These are phyloP conservation scores for Neonectria neomacrospora DNA, from an alignment of 2,329 filamentous ascomycete genomes.

Conservation along the genomic window DNA sequence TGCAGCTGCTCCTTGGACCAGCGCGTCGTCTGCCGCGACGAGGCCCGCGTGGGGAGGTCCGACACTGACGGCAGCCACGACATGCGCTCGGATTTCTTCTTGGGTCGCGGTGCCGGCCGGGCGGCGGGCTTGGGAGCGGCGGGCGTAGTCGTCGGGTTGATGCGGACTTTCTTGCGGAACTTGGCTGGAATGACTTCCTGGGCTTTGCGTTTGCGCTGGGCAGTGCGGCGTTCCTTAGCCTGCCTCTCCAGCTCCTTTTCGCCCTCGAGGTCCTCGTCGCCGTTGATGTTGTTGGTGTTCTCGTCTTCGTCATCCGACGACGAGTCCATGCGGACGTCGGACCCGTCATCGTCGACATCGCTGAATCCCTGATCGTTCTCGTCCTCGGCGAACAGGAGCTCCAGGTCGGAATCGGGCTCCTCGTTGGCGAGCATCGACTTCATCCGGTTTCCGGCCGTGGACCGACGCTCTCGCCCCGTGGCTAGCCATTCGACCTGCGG, in stretches of 20 bases:
- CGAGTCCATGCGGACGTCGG: slow-evolving; percentile 87
- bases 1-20: slow-evolving; percentile 71
- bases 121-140: slow-evolving; percentile 51
- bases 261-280: slow-evolving; percentile 78
- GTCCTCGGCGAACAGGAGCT: slow-evolving; percentile 79
- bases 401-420: slow-evolving; percentile 75
- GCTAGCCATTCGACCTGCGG: slow-evolving; percentile 73
- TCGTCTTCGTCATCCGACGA: slow-evolving; percentile 88
- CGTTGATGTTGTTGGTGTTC: slow-evolving; percentile 63
- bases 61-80: slow-evolving; percentile 67
- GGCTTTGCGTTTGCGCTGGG: slow-evolving; percentile 82
- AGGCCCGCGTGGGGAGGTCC: slow-evolving; percentile 68
- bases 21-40: slow-evolving; percentile 67
- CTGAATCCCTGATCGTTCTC: slow-evolving; percentile 76
- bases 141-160: slow-evolving; percentile 63
- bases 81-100: slow-evolving; percentile 69
- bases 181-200: slow-evolving; percentile 77
- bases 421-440: slow-evolving; percentile 80
- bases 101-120: slow-evolving; percentile 60
- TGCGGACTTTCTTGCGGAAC: slow-evolving; percentile 81
- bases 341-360: slow-evolving; percentile 72
- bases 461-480: slow-evolving; percentile 77
- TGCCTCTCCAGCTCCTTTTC: slow-evolving; percentile 87
- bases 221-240: slow-evolving; percentile 73
- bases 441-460: slow-evolving; percentile 87